Evolutionary conservation across 2,329 filamentous ascomycete species (phyloP).

Genomic region (Fusarium coffeatum): DNA sequence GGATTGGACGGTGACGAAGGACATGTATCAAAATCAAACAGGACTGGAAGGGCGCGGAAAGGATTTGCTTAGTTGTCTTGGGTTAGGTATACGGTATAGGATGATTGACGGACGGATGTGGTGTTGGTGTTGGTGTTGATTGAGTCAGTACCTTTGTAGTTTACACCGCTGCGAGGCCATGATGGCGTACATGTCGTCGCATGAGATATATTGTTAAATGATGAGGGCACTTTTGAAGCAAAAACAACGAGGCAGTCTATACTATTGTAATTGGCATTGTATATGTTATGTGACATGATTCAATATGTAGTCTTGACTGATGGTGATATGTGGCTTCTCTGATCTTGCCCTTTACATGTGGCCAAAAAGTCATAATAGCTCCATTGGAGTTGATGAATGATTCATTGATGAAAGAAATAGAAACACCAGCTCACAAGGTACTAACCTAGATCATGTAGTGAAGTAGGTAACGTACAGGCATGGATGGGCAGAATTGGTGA

Average conservation of each 20-base stretch:
- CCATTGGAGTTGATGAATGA: background rate
- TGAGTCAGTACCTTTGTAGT: constrained; percentile 10
- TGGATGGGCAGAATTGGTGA: background rate
- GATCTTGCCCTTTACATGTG: background rate
- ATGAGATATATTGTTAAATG: constrained; percentile 31
- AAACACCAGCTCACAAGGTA: background rate
- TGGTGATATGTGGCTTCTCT: background rate
- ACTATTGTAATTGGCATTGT: background rate
- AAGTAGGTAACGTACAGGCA: background rate
- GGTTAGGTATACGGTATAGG: constrained; percentile 41
- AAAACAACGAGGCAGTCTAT: background rate
- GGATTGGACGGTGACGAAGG: constrained; percentile 36
- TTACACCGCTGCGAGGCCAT: constrained; percentile 23
- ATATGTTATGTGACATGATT: too few species aligned
- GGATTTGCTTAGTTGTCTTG: constrained; percentile 39
- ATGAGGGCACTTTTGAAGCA: constrained; percentile 27
- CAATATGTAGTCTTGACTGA: background rate
- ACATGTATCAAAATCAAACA: constrained; percentile 45
- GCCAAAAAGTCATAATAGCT: background rate
- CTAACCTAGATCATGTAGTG: background rate
- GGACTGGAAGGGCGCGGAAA: constrained; percentile 32
- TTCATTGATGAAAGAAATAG: background rate
- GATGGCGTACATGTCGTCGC: constrained; percentile 22
- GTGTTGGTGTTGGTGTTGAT: background rate
- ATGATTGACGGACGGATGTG: constrained; percentile 25